A percentile compares a stretch with the other conserved stretches of the same genome.
These are phyloP conservation scores for Polyplosphaeria fusca DNA, from an alignment of 495 filamentous ascomycete genomes.

Conservation along the genomic window DNA sequence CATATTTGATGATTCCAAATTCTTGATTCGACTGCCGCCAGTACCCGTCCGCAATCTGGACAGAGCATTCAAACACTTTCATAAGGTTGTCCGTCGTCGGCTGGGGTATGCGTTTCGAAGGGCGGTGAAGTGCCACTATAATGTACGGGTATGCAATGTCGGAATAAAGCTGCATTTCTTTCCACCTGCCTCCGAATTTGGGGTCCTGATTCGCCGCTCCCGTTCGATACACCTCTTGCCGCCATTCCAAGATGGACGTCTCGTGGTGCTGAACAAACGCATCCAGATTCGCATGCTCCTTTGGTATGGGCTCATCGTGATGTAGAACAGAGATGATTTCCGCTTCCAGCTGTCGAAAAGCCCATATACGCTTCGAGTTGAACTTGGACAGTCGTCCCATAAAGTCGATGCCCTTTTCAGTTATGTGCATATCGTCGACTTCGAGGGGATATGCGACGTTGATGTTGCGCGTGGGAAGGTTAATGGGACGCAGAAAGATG, in stretches of 20 bases:
- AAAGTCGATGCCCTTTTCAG: slow-evolving; percentile 4
- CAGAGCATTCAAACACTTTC: slow-evolving; percentile 12
- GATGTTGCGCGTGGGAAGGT: slow-evolving; percentile 10
- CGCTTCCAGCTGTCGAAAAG: slow-evolving; percentile 16
- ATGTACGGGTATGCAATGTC: slow-evolving; percentile 24
- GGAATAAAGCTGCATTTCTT: slow-evolving; percentile 19
- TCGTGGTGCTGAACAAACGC: slow-evolving; percentile 12
- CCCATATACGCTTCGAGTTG: slow-evolving; percentile 17
- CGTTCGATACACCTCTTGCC: slow-evolving; percentile 5
- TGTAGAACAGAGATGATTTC: slow-evolving; percentile 20
- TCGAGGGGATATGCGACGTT: slow-evolving; percentile 18
- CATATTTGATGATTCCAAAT: slow-evolving; percentile 24
- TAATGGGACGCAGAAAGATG: slow-evolving; percentile 17
- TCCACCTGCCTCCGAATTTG: slow-evolving; percentile 13
- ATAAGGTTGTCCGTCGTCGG: slow-evolving; percentile 5
- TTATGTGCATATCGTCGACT: slow-evolving; percentile 18
- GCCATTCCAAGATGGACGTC: slow-evolving; percentile 10
- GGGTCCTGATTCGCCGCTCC: slow-evolving; percentile 15
- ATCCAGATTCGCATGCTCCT: slow-evolving; percentile 15
- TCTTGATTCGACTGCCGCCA: slow-evolving; percentile 17
- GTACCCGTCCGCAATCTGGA: slow-evolving; percentile 18
- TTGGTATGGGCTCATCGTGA: slow-evolving; percentile 17
- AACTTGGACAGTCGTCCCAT: slow-evolving; percentile 14
- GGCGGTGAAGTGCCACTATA: slow-evolving; percentile 15
- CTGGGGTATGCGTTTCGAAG: slow-evolving; percentile 2